Evolutionary conservation across 345 rosid genomes (phyloP).

Genomic region (Pistacia integerrima): DNA sequence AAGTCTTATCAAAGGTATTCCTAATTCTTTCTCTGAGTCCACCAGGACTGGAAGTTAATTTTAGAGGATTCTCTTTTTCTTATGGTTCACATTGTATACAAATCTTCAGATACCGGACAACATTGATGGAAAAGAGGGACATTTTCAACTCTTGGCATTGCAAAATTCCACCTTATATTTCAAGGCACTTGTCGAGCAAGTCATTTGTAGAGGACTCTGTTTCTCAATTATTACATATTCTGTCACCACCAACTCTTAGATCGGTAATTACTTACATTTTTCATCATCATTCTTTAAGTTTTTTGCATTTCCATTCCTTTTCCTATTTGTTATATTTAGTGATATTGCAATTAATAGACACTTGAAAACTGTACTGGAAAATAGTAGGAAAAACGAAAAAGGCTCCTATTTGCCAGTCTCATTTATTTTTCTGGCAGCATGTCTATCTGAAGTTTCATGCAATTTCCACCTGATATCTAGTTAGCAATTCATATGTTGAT

Average conservation of each 20-base stretch:
- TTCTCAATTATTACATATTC: constrained; percentile 73
- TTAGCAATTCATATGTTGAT: background rate
- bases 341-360: background rate
- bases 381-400: background rate
- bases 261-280: constrained; percentile 52
- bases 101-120: constrained; percentile 66
- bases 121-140: constrained; percentile 65
- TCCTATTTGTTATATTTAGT: background rate
- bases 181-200: constrained; percentile 77
- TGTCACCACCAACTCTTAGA: constrained; percentile 80
- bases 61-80: constrained; percentile 20
- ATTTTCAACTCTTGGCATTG: constrained; percentile 71
- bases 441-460: background rate
- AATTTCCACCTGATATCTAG: background rate
- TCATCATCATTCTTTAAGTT: constrained; percentile 17
- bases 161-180: constrained; percentile 71
- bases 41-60: constrained; percentile 3
- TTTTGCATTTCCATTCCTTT: constrained; percentile 19
- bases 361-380: background rate
- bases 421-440: background rate
- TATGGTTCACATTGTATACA: constrained; percentile 20
- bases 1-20: constrained; percentile 78
- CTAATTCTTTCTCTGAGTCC: constrained; percentile 20
- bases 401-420: background rate
- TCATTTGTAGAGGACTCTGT: constrained; percentile 74